phyloP scores from a whole-genome alignment of 192 early-diverging fungal genomes.

The Geranomyces michiganensis region DNA sequence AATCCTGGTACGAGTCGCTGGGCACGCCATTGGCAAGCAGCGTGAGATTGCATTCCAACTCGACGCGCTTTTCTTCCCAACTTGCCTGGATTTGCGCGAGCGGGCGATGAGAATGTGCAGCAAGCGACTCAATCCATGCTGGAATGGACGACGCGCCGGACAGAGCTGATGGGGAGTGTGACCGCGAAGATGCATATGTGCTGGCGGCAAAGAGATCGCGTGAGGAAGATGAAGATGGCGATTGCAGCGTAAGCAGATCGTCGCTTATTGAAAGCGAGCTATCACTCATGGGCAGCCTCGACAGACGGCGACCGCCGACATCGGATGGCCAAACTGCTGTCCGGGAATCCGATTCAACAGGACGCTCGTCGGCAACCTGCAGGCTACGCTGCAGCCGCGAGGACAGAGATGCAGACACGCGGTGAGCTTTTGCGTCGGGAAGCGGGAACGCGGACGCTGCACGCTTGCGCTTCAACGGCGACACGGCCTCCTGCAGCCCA shows the following conservation, averaged over 20 bases:
- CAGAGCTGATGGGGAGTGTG: neutral
- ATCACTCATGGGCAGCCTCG: neutral
- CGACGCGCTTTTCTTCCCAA: constrained; percentile 27
- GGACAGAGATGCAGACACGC: constrained; percentile 23
- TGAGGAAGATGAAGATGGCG: neutral
- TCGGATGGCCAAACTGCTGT: neutral
- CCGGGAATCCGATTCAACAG: neutral
- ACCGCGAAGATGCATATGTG: neutral
- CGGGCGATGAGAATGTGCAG: neutral
- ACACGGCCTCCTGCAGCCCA: constrained; percentile 8
- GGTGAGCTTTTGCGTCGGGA: constrained; percentile 30
- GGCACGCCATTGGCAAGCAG: constrained; percentile 26
- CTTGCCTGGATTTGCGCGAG: constrained; percentile 17
- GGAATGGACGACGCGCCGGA: constrained; percentile 13
- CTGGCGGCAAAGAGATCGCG: neutral
- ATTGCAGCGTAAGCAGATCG: neutral
- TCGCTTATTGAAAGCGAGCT: neutral
- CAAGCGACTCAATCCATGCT: constrained; percentile 22
- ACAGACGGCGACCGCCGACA: neutral
- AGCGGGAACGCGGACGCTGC: constrained; percentile 13
- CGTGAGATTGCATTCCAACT: constrained; percentile 28
- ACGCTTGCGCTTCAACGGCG: constrained; percentile 28
- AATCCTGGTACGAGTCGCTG: constrained; percentile 32
- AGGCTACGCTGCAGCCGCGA: constrained; percentile 23
- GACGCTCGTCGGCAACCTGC: constrained; percentile 1